Evolutionary conservation across 2,329 filamentous ascomycete species (phyloP), one percentile per base, ranked within the genome.

Genomic region (Endocalyx cinctus): DNA sequence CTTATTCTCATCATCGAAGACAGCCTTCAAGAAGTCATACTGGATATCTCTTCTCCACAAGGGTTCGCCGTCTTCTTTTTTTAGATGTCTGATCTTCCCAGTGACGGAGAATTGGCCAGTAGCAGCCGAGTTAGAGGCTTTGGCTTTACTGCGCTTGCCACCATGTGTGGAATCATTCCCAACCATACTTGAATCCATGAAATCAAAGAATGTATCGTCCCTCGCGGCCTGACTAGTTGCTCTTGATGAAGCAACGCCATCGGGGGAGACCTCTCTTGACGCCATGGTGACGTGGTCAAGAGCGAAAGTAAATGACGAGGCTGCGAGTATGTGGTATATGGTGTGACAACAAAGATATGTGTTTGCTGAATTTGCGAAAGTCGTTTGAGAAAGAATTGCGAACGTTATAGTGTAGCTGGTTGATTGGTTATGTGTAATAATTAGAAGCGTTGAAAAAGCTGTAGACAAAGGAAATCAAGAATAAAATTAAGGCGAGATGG

Each of bases 1-100:
- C 43, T 67, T 67, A 33, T 67, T 57, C 2, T 83, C 72, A 53
- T 92, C 76, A 54, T 89, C 82, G 57, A 94, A 92, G 43, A 94
- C 80, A 31, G 79, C 74, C 47, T 78, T 79, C 46, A 94, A 71
- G 50, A 94, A 92, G 60, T 92, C 87, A 60, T 83, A 89, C 60
- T 94, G 87, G 39, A 94, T 94, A 60, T 94, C 87, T 56, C 79
- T 81, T 50, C 87, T 73, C 87, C 87, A 94, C 4, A 94, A 70
- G 29, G 87, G 87, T 47, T 89, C 84, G 52, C 87, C 87, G 53
- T 94, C 87, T 41, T 89, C 85, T 60, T 92, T 92, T 63, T 94
- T 94, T 33, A 94, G 64, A 57, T 92, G 86, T 33, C 84, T 68
- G 37, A 94, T 87, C 66, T 92, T 94, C 46, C 75, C 75, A 32